Percentiles rank a stretch among this genome's conserved stretches.
These are phyloP conservation scores for Suhomyces pyralidae DNA, from an alignment of 805 yeast genomes.

Conservation along the genomic window DNA sequence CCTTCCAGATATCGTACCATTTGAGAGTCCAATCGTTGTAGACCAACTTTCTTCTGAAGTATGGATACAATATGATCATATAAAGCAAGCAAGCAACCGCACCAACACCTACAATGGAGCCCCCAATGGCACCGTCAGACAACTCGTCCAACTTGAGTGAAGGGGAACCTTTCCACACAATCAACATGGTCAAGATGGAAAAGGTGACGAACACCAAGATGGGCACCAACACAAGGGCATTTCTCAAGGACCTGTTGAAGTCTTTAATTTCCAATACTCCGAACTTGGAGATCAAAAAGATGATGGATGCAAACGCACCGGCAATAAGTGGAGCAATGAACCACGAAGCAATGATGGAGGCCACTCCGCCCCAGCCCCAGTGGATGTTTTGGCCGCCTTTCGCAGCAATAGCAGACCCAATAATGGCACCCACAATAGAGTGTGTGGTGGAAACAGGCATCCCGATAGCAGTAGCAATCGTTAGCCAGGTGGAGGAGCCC, in stretches of 20 bases:
- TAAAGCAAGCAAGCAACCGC: conserved; percentile 53
- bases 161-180: conserved; percentile 82
- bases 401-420: conserved; percentile 74
- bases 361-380: conserved; percentile 78
- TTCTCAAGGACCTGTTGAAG: conserved; percentile 39
- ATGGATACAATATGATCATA: conserved; percentile 56
- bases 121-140: conserved; percentile 50
- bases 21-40: conserved; percentile 65
- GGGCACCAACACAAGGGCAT: conserved; percentile 60
- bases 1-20: conserved; percentile 53
- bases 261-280: conserved; percentile 58
- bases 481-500: conserved; percentile 70
- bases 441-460: conserved; percentile 84
- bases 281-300: conserved; percentile 59
- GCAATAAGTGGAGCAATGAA: conserved; percentile 72
- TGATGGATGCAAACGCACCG: conserved; percentile 56
- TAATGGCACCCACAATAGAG: conserved; percentile 71
- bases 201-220: conserved; percentile 58
- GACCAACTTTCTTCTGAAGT: conserved; percentile 56
- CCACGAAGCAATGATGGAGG: conserved; percentile 78
- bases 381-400: conserved; percentile 55
- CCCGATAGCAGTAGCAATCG: conserved; percentile 63
- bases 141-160: conserved; percentile 54
- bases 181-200: conserved; percentile 66
- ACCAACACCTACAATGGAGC: conserved; percentile 64